Percentiles rank a stretch among this genome's conserved stretches.
Conservation (phyloP, 495 filamentous ascomycete genomes). For the Penicillium manginii region DNA sequence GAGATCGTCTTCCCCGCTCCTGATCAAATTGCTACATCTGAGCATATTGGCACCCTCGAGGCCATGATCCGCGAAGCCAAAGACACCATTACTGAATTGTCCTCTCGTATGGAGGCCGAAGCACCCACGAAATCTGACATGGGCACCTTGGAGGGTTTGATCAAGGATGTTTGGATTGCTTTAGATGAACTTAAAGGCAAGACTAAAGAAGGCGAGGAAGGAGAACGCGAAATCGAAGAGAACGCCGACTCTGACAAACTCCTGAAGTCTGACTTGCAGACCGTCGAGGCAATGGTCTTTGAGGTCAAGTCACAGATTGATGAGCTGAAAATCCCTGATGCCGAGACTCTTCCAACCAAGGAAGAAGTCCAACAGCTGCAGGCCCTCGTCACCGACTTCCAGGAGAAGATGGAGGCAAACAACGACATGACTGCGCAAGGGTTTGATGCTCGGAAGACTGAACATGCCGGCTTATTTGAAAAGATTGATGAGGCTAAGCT, state of each 20-base stretch:
- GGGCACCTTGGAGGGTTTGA: conserved; percentile 69
- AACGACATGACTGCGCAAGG: conserved; percentile 75
- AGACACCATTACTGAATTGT: conserved; percentile 65
- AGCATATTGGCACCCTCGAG: conserved; percentile 77
- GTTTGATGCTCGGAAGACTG: conserved; percentile 75
- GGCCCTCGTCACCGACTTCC: conserved; percentile 70
- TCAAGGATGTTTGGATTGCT: conserved; percentile 71
- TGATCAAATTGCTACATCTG: conserved; percentile 66
- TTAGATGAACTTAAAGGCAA: conserved; percentile 78
- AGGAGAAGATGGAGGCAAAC: conserved; percentile 67
- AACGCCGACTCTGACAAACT: conserved; percentile 68
- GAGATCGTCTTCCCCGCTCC: conserved; percentile 68
- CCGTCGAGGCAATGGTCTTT: conserved; percentile 73
- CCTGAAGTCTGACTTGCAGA: conserved; percentile 78
- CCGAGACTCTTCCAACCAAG: conserved; percentile 65
- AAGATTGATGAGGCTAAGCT: conserved; percentile 62
- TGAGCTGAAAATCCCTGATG: conserved; percentile 67
- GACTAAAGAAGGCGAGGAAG: conserved; percentile 46
- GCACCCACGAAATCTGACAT: conserved; percentile 78
- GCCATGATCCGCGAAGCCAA: conserved; percentile 69
- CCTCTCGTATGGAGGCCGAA: conserved; percentile 59
- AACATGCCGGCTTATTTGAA: conserved; percentile 61
- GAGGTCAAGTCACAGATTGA: conserved; percentile 79
- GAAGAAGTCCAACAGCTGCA: conserved; percentile 66
- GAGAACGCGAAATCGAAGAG: conserved; percentile 55